These are phyloP conservation scores for Candida vaughaniae DNA, from an alignment of 805 yeast genomes.

Conservation along the genomic window DNA sequence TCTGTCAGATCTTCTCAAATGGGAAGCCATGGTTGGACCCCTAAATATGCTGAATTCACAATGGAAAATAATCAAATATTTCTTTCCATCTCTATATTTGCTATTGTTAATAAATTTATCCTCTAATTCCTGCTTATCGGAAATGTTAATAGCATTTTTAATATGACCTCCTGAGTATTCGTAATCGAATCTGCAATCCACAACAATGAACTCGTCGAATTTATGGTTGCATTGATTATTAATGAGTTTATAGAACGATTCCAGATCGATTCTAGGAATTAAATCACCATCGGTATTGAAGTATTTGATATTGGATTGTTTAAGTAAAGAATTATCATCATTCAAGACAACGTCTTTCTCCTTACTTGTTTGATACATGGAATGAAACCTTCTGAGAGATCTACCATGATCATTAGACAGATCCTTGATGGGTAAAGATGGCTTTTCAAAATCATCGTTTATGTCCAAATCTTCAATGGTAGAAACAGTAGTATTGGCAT, in stretches of 20 bases:
- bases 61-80: conserved; percentile 73
- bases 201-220: conserved; percentile 57
- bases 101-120: conserved; percentile 41
- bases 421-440: conserved; percentile 7
- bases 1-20: conserved; percentile 82
- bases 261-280: conserved; percentile 66
- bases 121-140: conserved; percentile 69
- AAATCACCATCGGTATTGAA: conserved; percentile 49
- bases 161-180: conserved; percentile 95
- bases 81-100: conserved; percentile 12
- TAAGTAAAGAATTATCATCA: conserved; percentile 34
- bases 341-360: conserved; percentile 19
- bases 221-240: conserved; percentile 48
- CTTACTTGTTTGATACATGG: conserved; percentile 59
- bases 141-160: conserved; percentile 73
- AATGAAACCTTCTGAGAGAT: conserved; percentile 55
- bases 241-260: conserved; percentile 55
- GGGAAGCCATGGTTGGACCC: conserved; percentile 92
- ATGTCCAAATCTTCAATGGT: conserved; percentile 15
- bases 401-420: no score
- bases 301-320: conserved; percentile 25
- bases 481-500: conserved; percentile 15
- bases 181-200: conserved; percentile 92
- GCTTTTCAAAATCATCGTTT: neutral
- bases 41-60: conserved; percentile 92